These are phyloP conservation scores for Solanum infundibuliforme DNA, from an alignment of 257 asterid species.

Conservation along the genomic window DNA sequence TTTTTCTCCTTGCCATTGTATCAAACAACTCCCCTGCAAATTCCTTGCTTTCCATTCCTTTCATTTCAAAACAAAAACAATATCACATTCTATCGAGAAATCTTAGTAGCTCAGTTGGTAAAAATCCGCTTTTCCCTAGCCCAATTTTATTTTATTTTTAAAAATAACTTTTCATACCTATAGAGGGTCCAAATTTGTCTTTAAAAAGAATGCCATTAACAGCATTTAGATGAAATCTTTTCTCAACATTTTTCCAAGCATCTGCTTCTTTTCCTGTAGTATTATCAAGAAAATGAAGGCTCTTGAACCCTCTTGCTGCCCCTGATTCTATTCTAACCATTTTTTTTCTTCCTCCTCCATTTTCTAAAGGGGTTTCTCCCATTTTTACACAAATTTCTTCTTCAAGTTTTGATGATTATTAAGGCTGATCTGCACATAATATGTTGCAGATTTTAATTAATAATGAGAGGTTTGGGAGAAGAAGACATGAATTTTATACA, in stretches of 20 bases:
- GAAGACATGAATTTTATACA: not conserved
- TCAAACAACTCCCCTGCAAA: conserved; percentile 71
- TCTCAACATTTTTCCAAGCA: conserved; percentile 58
- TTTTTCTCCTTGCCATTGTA: conserved; percentile 68
- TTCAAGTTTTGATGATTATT: conserved; percentile 4
- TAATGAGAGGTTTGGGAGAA: not conserved
- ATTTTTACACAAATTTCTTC: conserved; percentile 19
- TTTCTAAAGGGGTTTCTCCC: not conserved
- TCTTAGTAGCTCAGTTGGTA: not conserved
- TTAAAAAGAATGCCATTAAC: conserved; percentile 42
- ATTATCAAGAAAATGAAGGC: conserved; percentile 68
- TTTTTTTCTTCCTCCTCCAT: conserved; percentile 13
- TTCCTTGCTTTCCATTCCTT: conserved; percentile 88
- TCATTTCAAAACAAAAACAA: not conserved
- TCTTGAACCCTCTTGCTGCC: conserved; percentile 49
- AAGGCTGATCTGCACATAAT: not conserved
- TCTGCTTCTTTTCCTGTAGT: conserved; percentile 70
- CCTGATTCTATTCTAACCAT: conserved; percentile 39
- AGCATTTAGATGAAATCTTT: conserved; percentile 32
- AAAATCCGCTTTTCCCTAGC: no score
- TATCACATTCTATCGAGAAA: not conserved
- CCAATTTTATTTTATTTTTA: not conserved
- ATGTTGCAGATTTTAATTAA: not conserved
- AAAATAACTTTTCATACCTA: conserved; percentile 24
- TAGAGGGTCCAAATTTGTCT: conserved; percentile 78